A percentile compares a stretch with the other conserved stretches of the same genome.
These are phyloP conservation scores for Nitzschia inconspicua DNA, from an alignment of 108 stramenopile species.

Conservation along the genomic window DNA sequence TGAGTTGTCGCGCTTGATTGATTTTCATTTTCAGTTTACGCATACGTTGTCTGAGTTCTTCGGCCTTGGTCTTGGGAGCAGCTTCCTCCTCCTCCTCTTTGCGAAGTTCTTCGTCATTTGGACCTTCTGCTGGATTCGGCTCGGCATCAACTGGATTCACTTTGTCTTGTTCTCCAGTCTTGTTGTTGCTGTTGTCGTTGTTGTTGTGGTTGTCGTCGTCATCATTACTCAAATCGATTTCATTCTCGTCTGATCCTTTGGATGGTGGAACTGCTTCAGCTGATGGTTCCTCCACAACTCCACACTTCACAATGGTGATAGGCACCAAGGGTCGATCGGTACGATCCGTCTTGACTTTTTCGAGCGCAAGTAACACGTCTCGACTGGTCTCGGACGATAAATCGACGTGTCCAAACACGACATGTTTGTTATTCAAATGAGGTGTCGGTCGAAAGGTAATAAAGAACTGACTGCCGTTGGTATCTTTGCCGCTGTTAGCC, in stretches of 20 bases:
- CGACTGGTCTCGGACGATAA: slow-evolving; percentile 66
- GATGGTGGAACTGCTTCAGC: not conserved
- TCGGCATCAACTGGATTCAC: slow-evolving; percentile 16
- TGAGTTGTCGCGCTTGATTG: slow-evolving; percentile 85
- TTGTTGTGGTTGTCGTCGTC: slow-evolving; percentile 12
- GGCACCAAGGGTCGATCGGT: slow-evolving; percentile 45
- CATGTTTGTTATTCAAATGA: slow-evolving; percentile 90
- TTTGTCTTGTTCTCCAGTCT: slow-evolving; percentile 13
- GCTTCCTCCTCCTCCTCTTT: slow-evolving; percentile 32
- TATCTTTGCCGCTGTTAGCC: slow-evolving; percentile 87
- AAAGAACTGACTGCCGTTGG: slow-evolving; percentile 91
- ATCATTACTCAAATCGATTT: slow-evolving; percentile 48
- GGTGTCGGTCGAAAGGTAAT: slow-evolving; percentile 72
- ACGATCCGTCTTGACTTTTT: slow-evolving; percentile 56
- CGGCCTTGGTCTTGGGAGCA: slow-evolving; percentile 28
- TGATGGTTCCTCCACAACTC: slow-evolving; percentile 34
- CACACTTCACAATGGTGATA: slow-evolving; percentile 58
- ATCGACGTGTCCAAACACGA: slow-evolving; percentile 88
- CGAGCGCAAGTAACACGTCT: slow-evolving; percentile 67
- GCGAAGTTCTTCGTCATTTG: slow-evolving; percentile 27
- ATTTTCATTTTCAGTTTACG: slow-evolving; percentile 77
- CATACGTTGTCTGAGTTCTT: slow-evolving; percentile 62
- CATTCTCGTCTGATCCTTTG: slow-evolving; percentile 40
- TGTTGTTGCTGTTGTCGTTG: slow-evolving; percentile 24
- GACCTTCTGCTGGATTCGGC: slow-evolving; percentile 6